phyloP scores from a whole-genome alignment of 345 rosid genomes.

The Rhizophora apiculata region DNA sequence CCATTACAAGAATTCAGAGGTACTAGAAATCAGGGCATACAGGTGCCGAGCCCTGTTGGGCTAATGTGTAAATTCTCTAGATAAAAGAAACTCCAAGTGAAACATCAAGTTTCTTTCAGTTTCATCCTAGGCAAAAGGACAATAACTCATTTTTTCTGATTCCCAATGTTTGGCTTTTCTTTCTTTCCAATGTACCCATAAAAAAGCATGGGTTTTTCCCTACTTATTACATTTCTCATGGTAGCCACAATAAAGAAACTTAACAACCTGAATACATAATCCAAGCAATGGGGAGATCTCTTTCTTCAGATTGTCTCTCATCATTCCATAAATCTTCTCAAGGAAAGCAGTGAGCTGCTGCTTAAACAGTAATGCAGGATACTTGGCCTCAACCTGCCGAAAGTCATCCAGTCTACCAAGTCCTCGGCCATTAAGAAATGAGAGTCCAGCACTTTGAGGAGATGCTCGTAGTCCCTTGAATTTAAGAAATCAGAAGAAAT shows the following conservation, averaged over 20 bases:
- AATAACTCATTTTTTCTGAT: not conserved
- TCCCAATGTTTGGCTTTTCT: not conserved
- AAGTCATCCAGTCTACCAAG: conserved; percentile 75
- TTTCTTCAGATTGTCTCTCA: conserved; percentile 91
- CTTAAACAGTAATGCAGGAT: conserved; percentile 94
- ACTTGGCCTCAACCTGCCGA: conserved; percentile 95
- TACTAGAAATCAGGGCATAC: not conserved
- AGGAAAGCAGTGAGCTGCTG: conserved; percentile 99
- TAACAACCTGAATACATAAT: conserved; percentile 85
- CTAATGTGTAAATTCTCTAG: not conserved
- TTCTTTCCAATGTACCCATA: conserved; percentile 1
- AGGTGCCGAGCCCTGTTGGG: not conserved
- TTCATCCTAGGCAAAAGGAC: not conserved
- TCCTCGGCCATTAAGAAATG: conserved; percentile 70
- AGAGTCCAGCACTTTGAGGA: conserved; percentile 89
- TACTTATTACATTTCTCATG: not conserved
- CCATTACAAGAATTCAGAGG: not conserved
- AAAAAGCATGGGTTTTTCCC: not conserved
- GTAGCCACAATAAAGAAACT: conserved; percentile 11
- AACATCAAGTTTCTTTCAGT: not conserved
- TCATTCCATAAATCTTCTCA: conserved; percentile 99
- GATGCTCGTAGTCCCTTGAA: conserved; percentile 76
- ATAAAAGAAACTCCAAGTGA: not conserved
- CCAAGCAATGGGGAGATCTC: conserved; percentile 97
- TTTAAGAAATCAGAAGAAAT: conserved; percentile 20